These are phyloP conservation scores for Anisodus tanguticus DNA, from an alignment of 257 asterid species.

Conservation along the genomic window DNA sequence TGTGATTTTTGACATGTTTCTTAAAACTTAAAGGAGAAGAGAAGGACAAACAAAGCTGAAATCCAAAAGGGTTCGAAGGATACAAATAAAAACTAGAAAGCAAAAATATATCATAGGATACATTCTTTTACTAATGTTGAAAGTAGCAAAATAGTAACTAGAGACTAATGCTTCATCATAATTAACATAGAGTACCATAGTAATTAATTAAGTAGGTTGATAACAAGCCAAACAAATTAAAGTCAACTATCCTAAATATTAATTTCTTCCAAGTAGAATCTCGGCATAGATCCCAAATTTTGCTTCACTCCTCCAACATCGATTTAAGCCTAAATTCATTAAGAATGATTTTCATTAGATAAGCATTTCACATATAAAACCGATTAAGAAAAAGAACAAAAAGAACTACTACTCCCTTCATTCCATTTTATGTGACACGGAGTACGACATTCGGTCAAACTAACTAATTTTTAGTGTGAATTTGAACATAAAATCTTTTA, in stretches of 20 bases:
- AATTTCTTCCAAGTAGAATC: background rate
- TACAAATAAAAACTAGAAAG: background rate
- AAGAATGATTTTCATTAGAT: background rate
- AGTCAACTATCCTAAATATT: background rate
- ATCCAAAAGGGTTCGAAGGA: background rate
- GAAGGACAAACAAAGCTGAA: background rate
- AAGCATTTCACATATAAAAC: background rate
- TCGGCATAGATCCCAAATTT: background rate
- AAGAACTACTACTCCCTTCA: background rate
- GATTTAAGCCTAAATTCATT: background rate
- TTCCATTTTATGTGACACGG: background rate
- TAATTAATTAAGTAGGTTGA: background rate
- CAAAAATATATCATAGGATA: background rate
- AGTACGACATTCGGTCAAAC: background rate
- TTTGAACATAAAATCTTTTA: background rate
- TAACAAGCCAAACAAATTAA: background rate
- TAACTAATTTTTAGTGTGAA: background rate
- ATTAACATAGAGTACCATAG: background rate
- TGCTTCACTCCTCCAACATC: background rate
- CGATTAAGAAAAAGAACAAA: background rate
- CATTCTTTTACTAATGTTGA: background rate
- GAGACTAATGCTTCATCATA: conserved; percentile 8
- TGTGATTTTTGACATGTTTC: too few species aligned
- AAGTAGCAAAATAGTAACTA: background rate
- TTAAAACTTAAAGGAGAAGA: background rate